Conservation (phyloP, 1,284 basidiomycete species). For the Agaricales sp. region DNA sequence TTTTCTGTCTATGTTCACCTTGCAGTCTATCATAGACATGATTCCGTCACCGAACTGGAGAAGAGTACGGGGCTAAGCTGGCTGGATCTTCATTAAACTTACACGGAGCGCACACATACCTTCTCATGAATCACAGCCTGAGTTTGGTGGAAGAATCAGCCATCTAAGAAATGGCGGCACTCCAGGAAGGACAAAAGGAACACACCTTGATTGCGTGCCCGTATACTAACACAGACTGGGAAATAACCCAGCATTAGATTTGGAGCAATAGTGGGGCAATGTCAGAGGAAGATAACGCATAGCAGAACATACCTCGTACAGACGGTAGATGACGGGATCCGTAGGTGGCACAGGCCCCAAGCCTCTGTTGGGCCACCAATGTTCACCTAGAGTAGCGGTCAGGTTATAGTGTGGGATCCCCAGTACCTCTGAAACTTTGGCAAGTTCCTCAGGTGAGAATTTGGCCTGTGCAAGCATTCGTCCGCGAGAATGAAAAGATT, state of each 20-base stretch:
- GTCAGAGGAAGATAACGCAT: neutral
- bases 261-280: neutral
- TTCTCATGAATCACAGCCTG: conserved; percentile 86
- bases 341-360: conserved; percentile 58
- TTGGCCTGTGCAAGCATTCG: conserved; percentile 43
- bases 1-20: conserved; percentile 64
- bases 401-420: conserved; percentile 31
- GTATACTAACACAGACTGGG: conserved; percentile 67
- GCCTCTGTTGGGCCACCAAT: conserved; percentile 69
- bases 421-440: conserved; percentile 40
- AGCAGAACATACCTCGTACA: conserved; percentile 65
- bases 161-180: neutral
- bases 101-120: conserved; percentile 25
- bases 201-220: conserved; percentile 69
- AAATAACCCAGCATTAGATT: neutral
- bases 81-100: neutral
- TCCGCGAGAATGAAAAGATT: conserved; percentile 3
- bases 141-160: conserved; percentile 5
- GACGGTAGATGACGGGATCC: conserved; percentile 77
- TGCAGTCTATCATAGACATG: conserved; percentile 87
- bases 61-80: neutral
- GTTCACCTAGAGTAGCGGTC: conserved; percentile 41
- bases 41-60: conserved; percentile 81
- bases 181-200: conserved; percentile 1
- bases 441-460: conserved; percentile 49